Evolutionary conservation across 192 early-diverging fungal species (phyloP), one percentile per base, ranked within the genome.

Genomic region (Pilobolus umbonatus): DNA sequence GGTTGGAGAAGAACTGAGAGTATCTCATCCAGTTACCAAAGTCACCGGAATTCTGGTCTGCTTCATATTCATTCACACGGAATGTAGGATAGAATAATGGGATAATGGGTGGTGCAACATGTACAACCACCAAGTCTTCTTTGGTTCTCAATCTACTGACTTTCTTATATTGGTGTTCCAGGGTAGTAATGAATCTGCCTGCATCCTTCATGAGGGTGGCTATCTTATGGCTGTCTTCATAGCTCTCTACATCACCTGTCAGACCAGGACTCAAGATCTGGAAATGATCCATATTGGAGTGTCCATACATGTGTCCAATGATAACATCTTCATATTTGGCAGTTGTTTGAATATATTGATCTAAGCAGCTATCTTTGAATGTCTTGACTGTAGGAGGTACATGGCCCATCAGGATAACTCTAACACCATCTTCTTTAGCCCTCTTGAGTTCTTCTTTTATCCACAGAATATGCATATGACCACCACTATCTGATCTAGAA

Each of bases 231-330:
- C 28, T 22, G 1, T 46, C 45, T 2, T 38, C 45, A 53, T 60
- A 31, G 6, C 3, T 1, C 19, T 6, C 8, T n/a, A 36, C 39
- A n/a, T 15, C 39, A 4, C 11, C 19, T 15, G 39, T 42, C 19
- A 42, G 19, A n/a, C n/a, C n/a, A n/a, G 12, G 38, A 10, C 28
- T 58, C 10, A 58, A 32, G 3, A 68, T 15, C 25, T 67, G 57
- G 44, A 71, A 69, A 21, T 53, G 75, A 55, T 91, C 87, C 60
- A 85, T 80, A 55, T 91, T 91, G 62, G 79, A 77, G 59, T 91
- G 88, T 5, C 88, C 88, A 55, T 76, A 91, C 44, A 85, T 61
- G 71, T 91, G 87, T 15, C 85, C 86, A 7, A 72, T 54, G 45
- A 85, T 80, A 6, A 82, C 62, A 40, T 82, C 80, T 30, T 69